Percentiles rank a stretch among this genome's conserved stretches.
Conservation (phyloP, 257 asterid genomes). For the Solanum lycopersicoides region DNA sequence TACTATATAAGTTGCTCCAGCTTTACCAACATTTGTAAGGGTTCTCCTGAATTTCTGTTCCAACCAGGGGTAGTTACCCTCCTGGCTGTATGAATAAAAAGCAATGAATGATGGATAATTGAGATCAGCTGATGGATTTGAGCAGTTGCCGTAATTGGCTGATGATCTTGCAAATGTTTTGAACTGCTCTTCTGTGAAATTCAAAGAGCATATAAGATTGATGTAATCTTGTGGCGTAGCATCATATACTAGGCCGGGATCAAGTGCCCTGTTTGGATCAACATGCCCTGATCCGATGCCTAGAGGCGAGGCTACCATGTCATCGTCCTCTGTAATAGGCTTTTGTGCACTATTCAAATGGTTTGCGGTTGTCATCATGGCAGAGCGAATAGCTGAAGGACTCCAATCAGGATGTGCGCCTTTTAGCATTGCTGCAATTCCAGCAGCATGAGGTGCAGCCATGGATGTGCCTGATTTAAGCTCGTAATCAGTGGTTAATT, state of each 20-base stretch:
- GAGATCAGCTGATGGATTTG: neutral
- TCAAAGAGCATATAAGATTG: neutral
- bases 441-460: constrained; percentile 5
- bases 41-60: neutral
- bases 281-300: neutral
- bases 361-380: constrained; percentile 11
- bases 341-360: neutral
- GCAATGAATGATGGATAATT: neutral
- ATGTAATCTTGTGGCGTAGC: neutral
- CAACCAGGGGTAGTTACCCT: neutral
- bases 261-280: neutral
- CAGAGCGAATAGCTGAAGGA: constrained; percentile 7
- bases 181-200: neutral
- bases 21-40: neutral
- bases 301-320: neutral
- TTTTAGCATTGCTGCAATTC: constrained; percentile 5
- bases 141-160: neutral
- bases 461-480: constrained; percentile 4
- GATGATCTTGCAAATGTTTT: neutral
- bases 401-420: constrained; percentile 2
- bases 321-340: neutral
- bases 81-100: neutral
- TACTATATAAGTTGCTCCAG: neutral
- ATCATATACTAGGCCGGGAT: neutral
- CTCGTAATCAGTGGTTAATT: neutral